phyloP scores from a whole-genome alignment of 2,329 filamentous ascomycete species.

The Fusarium papillatum region DNA sequence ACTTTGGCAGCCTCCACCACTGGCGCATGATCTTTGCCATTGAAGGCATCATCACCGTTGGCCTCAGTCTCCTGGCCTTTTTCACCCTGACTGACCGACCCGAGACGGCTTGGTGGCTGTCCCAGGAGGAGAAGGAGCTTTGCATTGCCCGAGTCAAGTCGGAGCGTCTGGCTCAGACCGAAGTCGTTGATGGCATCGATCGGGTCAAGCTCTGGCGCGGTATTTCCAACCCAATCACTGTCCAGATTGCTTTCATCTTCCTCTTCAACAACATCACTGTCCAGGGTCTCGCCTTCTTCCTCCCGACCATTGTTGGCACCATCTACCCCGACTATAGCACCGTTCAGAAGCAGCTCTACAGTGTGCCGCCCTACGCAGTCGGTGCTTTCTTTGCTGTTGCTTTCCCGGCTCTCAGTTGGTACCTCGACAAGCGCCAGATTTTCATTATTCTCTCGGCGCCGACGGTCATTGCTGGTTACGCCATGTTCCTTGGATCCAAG shows the following conservation, averaged over 20 bases:
- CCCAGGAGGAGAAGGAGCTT: conserved; percentile 72
- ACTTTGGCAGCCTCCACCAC: conserved; percentile 65
- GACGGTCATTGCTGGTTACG: conserved; percentile 72
- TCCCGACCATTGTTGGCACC: conserved; percentile 73
- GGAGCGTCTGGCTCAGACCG: conserved; percentile 70
- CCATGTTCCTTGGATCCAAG: conserved; percentile 71
- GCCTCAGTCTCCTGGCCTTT: conserved; percentile 69
- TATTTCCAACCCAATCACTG: conserved; percentile 69
- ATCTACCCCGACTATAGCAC: conserved; percentile 72
- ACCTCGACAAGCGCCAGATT: conserved; percentile 65
- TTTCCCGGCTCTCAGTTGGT: conserved; percentile 69
- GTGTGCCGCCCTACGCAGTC: conserved; percentile 74
- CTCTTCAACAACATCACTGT: conserved; percentile 77
- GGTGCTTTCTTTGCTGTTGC: conserved; percentile 72
- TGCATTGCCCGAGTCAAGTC: conserved; percentile 71
- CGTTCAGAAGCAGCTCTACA: conserved; percentile 73
- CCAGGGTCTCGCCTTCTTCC: conserved; percentile 76
- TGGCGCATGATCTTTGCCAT: conserved; percentile 82
- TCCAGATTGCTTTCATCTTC: conserved; percentile 70
- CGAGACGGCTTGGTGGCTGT: conserved; percentile 74
- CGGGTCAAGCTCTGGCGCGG: conserved; percentile 69
- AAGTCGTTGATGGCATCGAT: conserved; percentile 73
- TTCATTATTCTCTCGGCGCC: conserved; percentile 69
- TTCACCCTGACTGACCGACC: conserved; percentile 76
- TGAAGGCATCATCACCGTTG: conserved; percentile 72